Percentiles rank a stretch among this genome's conserved stretches.
Conservation (phyloP, 2,329 filamentous ascomycete species). For the Teratosphaeria gauchensis region DNA sequence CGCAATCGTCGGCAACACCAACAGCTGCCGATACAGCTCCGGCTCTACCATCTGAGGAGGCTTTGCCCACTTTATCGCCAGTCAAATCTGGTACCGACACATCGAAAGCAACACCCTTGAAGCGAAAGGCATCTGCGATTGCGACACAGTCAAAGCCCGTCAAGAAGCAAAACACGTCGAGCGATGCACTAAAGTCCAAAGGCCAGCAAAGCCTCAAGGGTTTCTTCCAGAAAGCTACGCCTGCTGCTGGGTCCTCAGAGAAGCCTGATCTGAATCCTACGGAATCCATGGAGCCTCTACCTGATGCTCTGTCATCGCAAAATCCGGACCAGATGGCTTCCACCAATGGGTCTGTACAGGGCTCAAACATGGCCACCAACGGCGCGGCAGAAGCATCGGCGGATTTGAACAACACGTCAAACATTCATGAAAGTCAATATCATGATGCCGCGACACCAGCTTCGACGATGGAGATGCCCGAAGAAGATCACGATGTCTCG, state of each 20-base stretch:
- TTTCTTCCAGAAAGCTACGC: conserved; percentile 59
- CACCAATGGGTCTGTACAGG: background rate
- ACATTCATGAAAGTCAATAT: background rate
- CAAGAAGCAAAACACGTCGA: conserved; percentile 44
- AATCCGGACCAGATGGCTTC: background rate
- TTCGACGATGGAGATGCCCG: conserved; percentile 1
- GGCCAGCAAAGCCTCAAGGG: conserved; percentile 59
- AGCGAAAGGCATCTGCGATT: conserved; percentile 27
- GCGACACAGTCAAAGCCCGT: conserved; percentile 19
- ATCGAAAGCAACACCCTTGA: conserved; percentile 12
- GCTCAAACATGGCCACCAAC: background rate
- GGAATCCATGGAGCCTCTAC: background rate
- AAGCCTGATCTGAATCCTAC: background rate
- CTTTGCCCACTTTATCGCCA: background rate
- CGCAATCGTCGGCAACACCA: background rate
- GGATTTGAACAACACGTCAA: background rate
- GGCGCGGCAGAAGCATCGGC: background rate
- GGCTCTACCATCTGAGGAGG: background rate
- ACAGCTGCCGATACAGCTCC: background rate
- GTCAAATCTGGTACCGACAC: background rate
- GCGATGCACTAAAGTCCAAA: conserved; percentile 27
- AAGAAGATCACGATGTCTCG: conserved; percentile 4
- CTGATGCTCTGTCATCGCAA: background rate
- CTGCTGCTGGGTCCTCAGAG: background rate
- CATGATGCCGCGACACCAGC: background rate